Percentiles rank a stretch among this genome's conserved stretches.
phyloP scores from a whole-genome alignment of 2,329 filamentous ascomycete species.

The Neofusicoccum umdonicola region DNA sequence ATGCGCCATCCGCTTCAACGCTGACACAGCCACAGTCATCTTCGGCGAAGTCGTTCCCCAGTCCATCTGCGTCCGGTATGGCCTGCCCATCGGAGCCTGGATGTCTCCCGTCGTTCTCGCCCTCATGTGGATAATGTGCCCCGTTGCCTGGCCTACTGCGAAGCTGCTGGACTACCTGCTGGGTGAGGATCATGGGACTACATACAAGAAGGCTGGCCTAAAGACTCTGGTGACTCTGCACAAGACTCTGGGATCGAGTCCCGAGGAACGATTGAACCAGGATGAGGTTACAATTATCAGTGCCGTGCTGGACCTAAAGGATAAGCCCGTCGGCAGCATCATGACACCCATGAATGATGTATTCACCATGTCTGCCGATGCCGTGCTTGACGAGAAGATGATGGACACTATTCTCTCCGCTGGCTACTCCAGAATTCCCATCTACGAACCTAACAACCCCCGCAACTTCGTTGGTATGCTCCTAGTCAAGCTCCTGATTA shows the following conservation, averaged over 20 bases:
- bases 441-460: slow-evolving; percentile 79
- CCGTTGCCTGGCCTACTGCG: slow-evolving; percentile 89
- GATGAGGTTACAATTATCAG: slow-evolving; percentile 99
- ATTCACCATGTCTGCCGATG: slow-evolving; percentile 94
- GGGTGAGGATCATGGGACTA: slow-evolving; percentile 90
- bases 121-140: slow-evolving; percentile 90
- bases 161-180: slow-evolving; percentile 92
- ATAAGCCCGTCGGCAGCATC: slow-evolving; percentile 89
- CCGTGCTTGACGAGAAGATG: slow-evolving; percentile 84
- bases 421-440: slow-evolving; percentile 93
- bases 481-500: slow-evolving; percentile 96
- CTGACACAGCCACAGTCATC: slow-evolving; percentile 64
- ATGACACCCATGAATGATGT: slow-evolving; percentile 99
- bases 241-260: slow-evolving; percentile 81
- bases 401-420: slow-evolving; percentile 93
- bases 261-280: slow-evolving; percentile 83
- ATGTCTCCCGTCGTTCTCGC: slow-evolving; percentile 83
- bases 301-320: slow-evolving; percentile 91
- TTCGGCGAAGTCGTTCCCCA: slow-evolving; percentile 97
- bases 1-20: slow-evolving; percentile 19
- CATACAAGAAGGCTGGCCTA: slow-evolving; percentile 96
- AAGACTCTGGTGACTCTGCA: slow-evolving; percentile 96
- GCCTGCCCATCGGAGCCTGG: slow-evolving; percentile 89
- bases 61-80: slow-evolving; percentile 93
- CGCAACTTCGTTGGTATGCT: slow-evolving; percentile 97